Evolutionary conservation across 2,329 filamentous ascomycete genomes (phyloP).

Genomic region (Tolypocladium inflatum): DNA sequence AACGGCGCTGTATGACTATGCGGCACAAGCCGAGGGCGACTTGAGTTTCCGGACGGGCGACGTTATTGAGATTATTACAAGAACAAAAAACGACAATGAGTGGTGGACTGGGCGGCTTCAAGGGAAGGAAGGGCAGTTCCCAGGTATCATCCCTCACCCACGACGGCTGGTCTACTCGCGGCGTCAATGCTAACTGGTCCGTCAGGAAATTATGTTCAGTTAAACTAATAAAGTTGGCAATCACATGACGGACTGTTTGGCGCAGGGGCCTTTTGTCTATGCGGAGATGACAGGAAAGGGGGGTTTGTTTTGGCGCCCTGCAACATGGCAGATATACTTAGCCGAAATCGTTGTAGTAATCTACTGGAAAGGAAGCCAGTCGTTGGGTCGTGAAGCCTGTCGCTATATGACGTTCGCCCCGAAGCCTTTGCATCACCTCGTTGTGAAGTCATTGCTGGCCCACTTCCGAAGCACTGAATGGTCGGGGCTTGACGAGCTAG

Average conservation of each 20-base stretch:
- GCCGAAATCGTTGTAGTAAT: background rate
- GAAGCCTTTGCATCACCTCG: background rate
- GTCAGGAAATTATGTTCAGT: conserved; percentile 41
- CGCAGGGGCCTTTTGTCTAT: background rate
- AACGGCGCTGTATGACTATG: conserved; percentile 91
- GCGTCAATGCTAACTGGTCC: background rate
- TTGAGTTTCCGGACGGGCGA: conserved; percentile 85
- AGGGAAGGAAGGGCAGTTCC: conserved; percentile 83
- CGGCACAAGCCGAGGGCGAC: conserved; percentile 90
- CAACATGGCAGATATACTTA: background rate
- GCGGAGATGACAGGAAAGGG: background rate
- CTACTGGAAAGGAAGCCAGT: background rate
- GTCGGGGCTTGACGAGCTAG: too few species aligned
- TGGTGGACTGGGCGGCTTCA: conserved; percentile 88
- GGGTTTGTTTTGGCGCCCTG: background rate
- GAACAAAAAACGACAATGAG: conserved; percentile 87
- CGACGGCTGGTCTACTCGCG: background rate
- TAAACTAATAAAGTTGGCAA: conserved; percentile 14
- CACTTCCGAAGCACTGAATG: too few species aligned
- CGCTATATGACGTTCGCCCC: background rate
- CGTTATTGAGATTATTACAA: conserved; percentile 74
- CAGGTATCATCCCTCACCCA: conserved; percentile 50
- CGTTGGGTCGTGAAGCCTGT: background rate
- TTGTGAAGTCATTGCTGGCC: background rate
- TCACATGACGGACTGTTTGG: background rate